These are phyloP conservation scores for Mycena albidolilacea DNA, from an alignment of 768 basidiomycete genomes.

Conservation along the genomic window DNA sequence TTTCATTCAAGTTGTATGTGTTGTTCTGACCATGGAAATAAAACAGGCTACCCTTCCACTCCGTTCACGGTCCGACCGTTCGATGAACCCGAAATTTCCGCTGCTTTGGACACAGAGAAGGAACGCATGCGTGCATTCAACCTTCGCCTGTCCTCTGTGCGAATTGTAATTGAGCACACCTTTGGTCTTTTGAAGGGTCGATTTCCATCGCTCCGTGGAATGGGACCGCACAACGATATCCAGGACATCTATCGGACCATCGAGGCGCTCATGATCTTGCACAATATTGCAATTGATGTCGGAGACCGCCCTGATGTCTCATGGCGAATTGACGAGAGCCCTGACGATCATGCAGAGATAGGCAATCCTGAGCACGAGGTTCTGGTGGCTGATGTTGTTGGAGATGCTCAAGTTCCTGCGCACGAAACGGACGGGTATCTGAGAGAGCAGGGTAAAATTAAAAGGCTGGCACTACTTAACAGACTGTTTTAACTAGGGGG, in stretches of 20 bases:
- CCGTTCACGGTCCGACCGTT: constrained; percentile 45
- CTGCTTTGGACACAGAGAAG: background rate
- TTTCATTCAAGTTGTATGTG: background rate
- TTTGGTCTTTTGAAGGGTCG: constrained; percentile 50
- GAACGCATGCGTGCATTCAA: constrained; percentile 41
- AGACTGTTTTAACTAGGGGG: constrained; percentile 1
- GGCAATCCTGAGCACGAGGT: background rate
- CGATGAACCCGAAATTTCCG: constrained; percentile 41
- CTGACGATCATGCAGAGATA: constrained; percentile 4
- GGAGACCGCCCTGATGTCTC: constrained; percentile 38
- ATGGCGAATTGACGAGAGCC: constrained; percentile 10
- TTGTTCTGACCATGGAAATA: background rate
- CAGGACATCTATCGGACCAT: constrained; percentile 41
- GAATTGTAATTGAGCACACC: constrained; percentile 47
- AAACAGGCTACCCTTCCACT: constrained; percentile 43
- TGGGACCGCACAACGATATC: constrained; percentile 38
- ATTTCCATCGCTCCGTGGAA: constrained; percentile 41
- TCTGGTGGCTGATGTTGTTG: constrained; percentile 1
- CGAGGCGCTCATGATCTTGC: constrained; percentile 43
- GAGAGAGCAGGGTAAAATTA: constrained; percentile 14
- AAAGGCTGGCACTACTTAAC: constrained; percentile 6
- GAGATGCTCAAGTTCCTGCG: background rate
- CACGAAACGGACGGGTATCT: constrained; percentile 12
- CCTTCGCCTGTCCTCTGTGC: constrained; percentile 36
- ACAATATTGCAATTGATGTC: constrained; percentile 44